phyloP scores from a whole-genome alignment of 345 rosid genomes.

The Bruguiera gymnorhiza region DNA sequence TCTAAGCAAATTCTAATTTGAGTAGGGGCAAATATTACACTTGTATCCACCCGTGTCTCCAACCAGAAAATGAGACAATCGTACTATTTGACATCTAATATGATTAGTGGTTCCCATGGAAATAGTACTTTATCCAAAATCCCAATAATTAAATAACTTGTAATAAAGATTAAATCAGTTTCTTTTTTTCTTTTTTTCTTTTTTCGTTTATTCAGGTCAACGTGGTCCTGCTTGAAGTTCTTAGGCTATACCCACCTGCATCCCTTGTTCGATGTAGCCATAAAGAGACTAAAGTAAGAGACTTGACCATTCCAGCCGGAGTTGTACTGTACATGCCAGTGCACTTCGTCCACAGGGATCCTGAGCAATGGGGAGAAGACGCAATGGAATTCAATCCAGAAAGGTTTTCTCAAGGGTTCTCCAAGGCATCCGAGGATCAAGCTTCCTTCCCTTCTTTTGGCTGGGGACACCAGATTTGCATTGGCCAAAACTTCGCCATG shows the following conservation, averaged over 20 bases:
- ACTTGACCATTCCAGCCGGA: conserved; percentile 6
- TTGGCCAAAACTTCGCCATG: conserved; percentile 19
- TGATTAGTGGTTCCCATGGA: too few relatives aligned
- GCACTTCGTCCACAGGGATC: conserved; percentile 3
- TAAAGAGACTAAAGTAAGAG: neutral
- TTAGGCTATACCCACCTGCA: conserved; percentile 12
- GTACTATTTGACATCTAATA: too few relatives aligned
- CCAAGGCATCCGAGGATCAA: conserved; percentile 5
- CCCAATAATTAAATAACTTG: too few relatives aligned
- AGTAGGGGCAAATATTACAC: too few relatives aligned
- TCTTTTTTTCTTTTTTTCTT: neutral
- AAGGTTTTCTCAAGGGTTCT: conserved; percentile 9
- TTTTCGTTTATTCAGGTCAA: neutral
- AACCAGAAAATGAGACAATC: too few relatives aligned
- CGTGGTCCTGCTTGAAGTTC: conserved; percentile 8
- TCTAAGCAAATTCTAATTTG: too few relatives aligned
- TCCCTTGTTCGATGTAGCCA: neutral
- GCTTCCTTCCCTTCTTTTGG: neutral
- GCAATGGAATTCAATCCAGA: conserved; percentile 11
- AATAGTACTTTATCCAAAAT: too few relatives aligned
- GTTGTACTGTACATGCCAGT: neutral
- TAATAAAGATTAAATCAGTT: neutral
- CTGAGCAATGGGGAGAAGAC: conserved; percentile 11
- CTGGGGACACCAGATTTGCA: conserved; percentile 7
- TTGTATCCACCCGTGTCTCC: too few relatives aligned